phyloP scores from a whole-genome alignment of 495 filamentous ascomycete species.

The Xylaria castorea region DNA sequence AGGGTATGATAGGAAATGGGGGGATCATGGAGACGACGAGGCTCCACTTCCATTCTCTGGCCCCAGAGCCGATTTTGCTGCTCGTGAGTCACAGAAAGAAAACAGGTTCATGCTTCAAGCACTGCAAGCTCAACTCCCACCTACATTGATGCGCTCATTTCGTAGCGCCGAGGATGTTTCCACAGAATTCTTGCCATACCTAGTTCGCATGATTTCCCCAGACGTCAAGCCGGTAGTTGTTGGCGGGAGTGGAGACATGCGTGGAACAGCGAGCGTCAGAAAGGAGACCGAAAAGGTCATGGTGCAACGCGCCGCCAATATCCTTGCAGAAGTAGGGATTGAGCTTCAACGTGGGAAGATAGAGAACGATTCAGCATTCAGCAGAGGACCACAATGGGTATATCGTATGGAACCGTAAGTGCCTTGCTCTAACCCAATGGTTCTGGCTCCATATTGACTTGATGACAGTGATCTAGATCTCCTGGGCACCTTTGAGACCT shows the following conservation, averaged over 20 bases:
- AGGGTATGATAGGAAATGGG: conserved; percentile 50
- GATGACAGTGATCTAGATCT: conserved; percentile 63
- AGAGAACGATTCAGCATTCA: conserved; percentile 61
- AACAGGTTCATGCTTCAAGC: conserved; percentile 61
- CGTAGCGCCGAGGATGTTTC: conserved; percentile 75
- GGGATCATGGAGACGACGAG: conserved; percentile 56
- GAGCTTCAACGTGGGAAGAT: conserved; percentile 82
- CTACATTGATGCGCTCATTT: conserved; percentile 74
- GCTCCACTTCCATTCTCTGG: conserved; percentile 79
- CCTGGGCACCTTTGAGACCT: conserved; percentile 68
- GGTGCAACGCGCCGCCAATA: conserved; percentile 76
- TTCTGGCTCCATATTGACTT: conserved; percentile 12
- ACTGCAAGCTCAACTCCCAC: conserved; percentile 62
- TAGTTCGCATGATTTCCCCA: conserved; percentile 82
- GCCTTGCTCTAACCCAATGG: neutral
- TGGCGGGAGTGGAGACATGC: conserved; percentile 69
- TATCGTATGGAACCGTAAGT: conserved; percentile 96
- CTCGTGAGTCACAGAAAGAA: conserved; percentile 75
- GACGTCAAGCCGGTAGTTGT: conserved; percentile 93
- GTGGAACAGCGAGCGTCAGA: conserved; percentile 78
- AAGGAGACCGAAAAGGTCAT: conserved; percentile 82
- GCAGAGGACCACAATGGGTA: conserved; percentile 69
- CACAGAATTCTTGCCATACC: conserved; percentile 82
- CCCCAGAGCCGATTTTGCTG: conserved; percentile 77
- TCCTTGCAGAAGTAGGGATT: conserved; percentile 80